phyloP scores from a whole-genome alignment of 768 basidiomycete species.

The Pholiota microspora region DNA sequence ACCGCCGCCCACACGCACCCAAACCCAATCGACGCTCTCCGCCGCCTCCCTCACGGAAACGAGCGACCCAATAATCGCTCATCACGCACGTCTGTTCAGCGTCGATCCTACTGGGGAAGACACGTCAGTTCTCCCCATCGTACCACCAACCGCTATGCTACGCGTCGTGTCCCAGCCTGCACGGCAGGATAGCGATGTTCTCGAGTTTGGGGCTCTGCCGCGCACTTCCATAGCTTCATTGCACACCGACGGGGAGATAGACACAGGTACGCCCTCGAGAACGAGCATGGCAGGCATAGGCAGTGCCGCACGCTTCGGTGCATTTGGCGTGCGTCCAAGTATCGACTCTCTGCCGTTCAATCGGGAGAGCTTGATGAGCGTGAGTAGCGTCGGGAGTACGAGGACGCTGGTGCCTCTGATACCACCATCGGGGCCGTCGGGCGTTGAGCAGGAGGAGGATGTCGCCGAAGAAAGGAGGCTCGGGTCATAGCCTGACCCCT shows the following conservation, averaged over 20 bases:
- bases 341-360: constrained; percentile 11
- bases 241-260: not conserved
- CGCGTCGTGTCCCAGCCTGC: not conserved
- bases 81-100: not conserved
- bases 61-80: no score
- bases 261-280: constrained; percentile 12
- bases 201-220: not conserved
- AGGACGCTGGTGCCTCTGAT: not conserved
- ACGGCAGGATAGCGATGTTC: not conserved
- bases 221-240: no score
- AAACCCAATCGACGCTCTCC: no score
- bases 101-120: not conserved
- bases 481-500: not conserved
- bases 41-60: no score
- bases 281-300: constrained; percentile 47
- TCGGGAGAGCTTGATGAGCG: constrained; percentile 11
- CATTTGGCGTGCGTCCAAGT: constrained; percentile 13
- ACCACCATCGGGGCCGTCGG: not conserved
- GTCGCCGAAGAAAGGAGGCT: not conserved
- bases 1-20: no score
- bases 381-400: not conserved
- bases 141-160: not conserved
- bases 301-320: constrained; percentile 30
- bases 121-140: not conserved
- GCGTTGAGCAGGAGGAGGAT: no score